phyloP scores from a whole-genome alignment of 371 early-diverging fungal genomes.

The Amoeboradix gromovi region DNA sequence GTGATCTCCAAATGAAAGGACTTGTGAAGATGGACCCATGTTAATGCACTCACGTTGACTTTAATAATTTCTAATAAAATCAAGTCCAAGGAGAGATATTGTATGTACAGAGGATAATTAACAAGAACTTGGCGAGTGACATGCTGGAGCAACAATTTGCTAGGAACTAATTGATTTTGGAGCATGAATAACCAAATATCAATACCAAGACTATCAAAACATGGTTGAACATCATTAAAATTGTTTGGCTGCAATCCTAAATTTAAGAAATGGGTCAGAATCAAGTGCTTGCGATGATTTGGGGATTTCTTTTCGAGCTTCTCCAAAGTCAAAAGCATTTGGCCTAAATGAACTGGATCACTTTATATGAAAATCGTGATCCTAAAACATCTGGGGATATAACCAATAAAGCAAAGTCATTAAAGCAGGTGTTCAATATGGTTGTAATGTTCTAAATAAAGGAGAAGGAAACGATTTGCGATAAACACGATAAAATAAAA shows the following conservation, averaged over 20 bases:
- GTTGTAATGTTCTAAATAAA: too few species aligned
- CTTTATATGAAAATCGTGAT: too few species aligned
- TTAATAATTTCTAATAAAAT: background rate
- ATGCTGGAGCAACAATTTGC: background rate
- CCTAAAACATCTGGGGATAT: too few species aligned
- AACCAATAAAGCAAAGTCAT: too few species aligned
- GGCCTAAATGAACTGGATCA: too few species aligned
- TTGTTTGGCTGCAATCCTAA: background rate
- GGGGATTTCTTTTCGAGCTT: background rate
- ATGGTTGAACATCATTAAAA: background rate
- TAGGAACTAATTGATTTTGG: background rate
- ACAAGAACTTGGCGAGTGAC: background rate
- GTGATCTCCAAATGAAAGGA: background rate
- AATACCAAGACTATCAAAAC: background rate
- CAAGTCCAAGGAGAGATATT: background rate
- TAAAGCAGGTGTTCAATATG: too few species aligned
- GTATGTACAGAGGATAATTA: background rate
- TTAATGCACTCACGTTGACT: background rate
- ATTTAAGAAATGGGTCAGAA: background rate
- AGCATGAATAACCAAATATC: background rate
- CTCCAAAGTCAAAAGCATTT: background rate
- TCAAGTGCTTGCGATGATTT: background rate
- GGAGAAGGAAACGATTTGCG: too few species aligned
- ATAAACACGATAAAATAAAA: too few species aligned
- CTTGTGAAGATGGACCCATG: background rate